Evolutionary conservation across 495 filamentous ascomycete species (phyloP), one percentile per base, ranked within the genome.

Genomic region (Aspergillus conjunctus): DNA sequence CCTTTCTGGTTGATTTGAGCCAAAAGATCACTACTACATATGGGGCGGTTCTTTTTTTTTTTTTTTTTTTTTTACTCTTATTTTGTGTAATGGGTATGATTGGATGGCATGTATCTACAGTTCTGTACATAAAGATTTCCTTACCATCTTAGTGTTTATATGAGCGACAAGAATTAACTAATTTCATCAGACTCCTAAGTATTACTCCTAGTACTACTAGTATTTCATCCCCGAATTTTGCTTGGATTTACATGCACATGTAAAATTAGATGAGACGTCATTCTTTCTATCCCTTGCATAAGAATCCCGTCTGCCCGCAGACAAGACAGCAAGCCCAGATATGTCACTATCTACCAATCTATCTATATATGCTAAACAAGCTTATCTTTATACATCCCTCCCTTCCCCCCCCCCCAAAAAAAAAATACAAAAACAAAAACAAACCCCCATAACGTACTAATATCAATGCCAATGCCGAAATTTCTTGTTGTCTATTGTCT

Each of bases 251-350:
- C 26, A 26, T 26, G 26, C 5, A 2, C 26, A 26, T 26, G 26
- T 26, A 2, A 26, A 26, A 26, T 26, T 26, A 5, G 5, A 26
- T 26, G 26, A 2, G 26, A 12, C 15, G 49, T 51, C 49, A 51
- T 32, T 31, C 12, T 32, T 32, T 31, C 12, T 32, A 51, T 32
- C 49, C 49, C 49, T 51, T 51, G 49, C 49, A 32, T 51, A 51
- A 46, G n/a, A 4, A 17, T 32, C 30, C 49, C 49, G 49, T 51
- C 49, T 21, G 49, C 49, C 49, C 30, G 49, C 49, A 51, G 49
- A 51, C 49, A n/a, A 32, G 26, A 26, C 26, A 1, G 30, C 14
- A n/a, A 48, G 9, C n/a, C 44, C 44, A 12, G 14, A 3, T 48
- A 30, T 51, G 10, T 48, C 2, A 49, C 12, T 49, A 17, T 12